Conservation (phyloP, 1,284 basidiomycete genomes). For the Leccinum subrobustum region DNA sequence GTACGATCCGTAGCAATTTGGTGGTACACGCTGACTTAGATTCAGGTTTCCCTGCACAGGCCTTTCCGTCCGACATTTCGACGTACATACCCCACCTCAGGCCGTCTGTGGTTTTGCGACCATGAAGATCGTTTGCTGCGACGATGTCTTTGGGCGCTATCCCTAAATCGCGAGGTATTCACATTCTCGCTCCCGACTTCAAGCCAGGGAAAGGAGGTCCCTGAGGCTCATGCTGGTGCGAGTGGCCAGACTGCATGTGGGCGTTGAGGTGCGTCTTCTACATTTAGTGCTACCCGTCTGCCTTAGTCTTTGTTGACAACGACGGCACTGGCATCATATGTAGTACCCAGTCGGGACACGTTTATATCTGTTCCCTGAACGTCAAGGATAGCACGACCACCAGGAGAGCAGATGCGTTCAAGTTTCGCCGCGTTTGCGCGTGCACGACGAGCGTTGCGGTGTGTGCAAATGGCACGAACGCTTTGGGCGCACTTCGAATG, state of each 20-base stretch:
- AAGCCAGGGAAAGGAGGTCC: slow-evolving; percentile 30
- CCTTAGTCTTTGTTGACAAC: neutral
- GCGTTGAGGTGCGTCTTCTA: slow-evolving; percentile 58
- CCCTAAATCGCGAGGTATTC: slow-evolving; percentile 89
- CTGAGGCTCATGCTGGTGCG: slow-evolving; percentile 29
- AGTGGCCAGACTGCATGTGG: slow-evolving; percentile 75
- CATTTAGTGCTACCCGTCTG: neutral
- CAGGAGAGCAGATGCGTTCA: slow-evolving; percentile 58
- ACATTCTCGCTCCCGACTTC: slow-evolving; percentile 63
- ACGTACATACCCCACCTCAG: slow-evolving; percentile 74
- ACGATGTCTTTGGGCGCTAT: slow-evolving; percentile 83
- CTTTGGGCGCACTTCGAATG: slow-evolving; percentile 82
- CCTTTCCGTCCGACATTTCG: slow-evolving; percentile 71
- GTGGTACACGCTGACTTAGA: slow-evolving; percentile 13
- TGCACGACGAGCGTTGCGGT: slow-evolving; percentile 84
- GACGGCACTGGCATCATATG: slow-evolving; percentile 92
- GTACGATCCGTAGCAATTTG: neutral
- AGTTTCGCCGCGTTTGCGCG: slow-evolving; percentile 81
- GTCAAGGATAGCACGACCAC: slow-evolving; percentile 39
- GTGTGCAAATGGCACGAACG: slow-evolving; percentile 85
- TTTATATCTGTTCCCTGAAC: slow-evolving; percentile 78
- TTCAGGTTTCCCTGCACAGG: slow-evolving; percentile 63
- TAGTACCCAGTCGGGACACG: slow-evolving; percentile 87
- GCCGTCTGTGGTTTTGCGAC: slow-evolving; percentile 69
- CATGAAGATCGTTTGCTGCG: slow-evolving; percentile 78